Evolutionary conservation across 2,329 filamentous ascomycete genomes (phyloP).

Genomic region (Rhexocercosporidium sp.): DNA sequence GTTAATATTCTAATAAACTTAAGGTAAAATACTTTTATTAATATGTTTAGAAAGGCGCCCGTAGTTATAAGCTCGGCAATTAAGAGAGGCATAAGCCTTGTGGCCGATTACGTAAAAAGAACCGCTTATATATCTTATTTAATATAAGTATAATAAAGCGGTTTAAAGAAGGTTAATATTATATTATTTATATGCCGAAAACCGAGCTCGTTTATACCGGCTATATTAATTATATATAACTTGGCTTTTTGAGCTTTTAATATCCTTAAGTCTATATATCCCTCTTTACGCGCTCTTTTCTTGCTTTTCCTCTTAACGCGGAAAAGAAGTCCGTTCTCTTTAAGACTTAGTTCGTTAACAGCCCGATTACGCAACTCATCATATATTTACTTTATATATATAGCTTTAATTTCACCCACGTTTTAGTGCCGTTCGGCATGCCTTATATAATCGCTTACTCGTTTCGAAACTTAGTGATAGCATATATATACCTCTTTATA

Average conservation of each 20-base stretch:
- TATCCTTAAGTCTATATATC: neutral
- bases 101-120: neutral
- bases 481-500: neutral
- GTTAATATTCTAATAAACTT: neutral
- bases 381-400: neutral
- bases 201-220: neutral
- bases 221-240: neutral
- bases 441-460: neutral
- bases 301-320: neutral
- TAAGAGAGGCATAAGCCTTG: neutral
- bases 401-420: neutral
- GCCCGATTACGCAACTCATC: neutral
- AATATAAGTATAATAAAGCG: neutral
- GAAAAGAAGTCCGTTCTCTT: neutral
- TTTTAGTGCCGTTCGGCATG: neutral
- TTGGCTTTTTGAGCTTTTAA: neutral
- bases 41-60: neutral
- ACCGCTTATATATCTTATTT: neutral
- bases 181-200: neutral
- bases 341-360: neutral
- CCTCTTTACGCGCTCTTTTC: neutral
- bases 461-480: neutral
- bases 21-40: neutral
- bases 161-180: neutral
- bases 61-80: neutral